Evolutionary conservation across 768 basidiomycete species (phyloP).

Genomic region (Serpula lacrymans): DNA sequence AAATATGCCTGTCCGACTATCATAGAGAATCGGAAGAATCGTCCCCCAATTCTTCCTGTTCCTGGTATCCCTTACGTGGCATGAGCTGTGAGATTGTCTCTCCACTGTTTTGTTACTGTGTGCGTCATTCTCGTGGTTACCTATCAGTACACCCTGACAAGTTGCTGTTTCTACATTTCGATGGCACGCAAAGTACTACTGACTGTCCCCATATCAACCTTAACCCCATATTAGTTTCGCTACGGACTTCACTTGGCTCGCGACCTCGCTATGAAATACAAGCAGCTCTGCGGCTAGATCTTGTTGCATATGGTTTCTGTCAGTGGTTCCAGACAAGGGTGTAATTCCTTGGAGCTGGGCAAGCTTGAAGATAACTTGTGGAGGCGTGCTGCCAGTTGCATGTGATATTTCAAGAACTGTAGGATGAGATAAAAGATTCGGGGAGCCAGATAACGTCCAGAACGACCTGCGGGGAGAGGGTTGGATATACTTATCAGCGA

Average conservation of each 20-base stretch:
- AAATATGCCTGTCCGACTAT: constrained; percentile 1
- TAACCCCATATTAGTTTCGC: constrained; percentile 28
- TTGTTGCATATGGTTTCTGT: constrained; percentile 63
- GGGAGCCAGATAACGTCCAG: constrained; percentile 84
- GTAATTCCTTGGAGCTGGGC: constrained; percentile 64
- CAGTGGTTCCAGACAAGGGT: constrained; percentile 75
- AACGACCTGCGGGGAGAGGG: constrained; percentile 58
- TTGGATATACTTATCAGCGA: neutral
- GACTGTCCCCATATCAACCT: constrained; percentile 1
- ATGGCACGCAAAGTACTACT: neutral
- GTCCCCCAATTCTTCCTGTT: neutral
- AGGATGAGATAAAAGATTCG: constrained; percentile 52
- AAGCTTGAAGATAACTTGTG: constrained; percentile 67
- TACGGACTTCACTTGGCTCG: constrained; percentile 19
- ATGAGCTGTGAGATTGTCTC: neutral
- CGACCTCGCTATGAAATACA: constrained; percentile 27
- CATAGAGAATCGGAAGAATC: neutral
- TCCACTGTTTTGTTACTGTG: neutral
- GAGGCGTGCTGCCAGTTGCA: constrained; percentile 49
- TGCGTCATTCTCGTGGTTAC: too few relatives aligned
- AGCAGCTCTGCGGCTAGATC: constrained; percentile 48
- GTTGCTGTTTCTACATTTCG: too few relatives aligned
- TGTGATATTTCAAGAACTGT: constrained; percentile 42
- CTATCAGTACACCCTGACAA: too few relatives aligned
- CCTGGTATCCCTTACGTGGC: neutral